phyloP scores from a whole-genome alignment of 1,284 basidiomycete genomes.

The Cutaneotrichosporon mucoides region DNA sequence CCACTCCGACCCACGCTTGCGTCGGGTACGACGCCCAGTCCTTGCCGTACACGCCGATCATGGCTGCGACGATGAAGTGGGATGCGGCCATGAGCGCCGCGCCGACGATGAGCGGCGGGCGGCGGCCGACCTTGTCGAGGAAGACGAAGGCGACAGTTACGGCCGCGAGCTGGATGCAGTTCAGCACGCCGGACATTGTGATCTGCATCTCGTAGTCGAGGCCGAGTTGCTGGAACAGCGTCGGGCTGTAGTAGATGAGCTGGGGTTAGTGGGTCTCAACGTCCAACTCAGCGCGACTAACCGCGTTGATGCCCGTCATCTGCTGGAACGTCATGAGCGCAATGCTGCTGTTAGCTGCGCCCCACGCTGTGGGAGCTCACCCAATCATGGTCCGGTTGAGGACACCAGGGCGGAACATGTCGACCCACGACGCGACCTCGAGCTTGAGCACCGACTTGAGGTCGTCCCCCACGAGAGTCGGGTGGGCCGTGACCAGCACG shows the following conservation, averaged over 20 bases:
- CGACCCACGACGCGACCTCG: conserved; percentile 22
- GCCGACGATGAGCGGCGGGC: conserved; percentile 30
- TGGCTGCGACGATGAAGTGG: conserved; percentile 27
- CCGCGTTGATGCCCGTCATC: conserved; percentile 30
- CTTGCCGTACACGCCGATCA: conserved; percentile 19
- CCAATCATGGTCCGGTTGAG: conserved; percentile 23
- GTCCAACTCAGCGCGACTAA: neutral
- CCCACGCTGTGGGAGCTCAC: too few relatives aligned
- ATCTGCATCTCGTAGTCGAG: conserved; percentile 31
- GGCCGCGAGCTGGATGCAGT: conserved; percentile 41
- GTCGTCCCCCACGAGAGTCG: conserved; percentile 12
- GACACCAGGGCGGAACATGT: conserved; percentile 25
- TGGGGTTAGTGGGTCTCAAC: neutral
- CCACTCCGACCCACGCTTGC: conserved; percentile 29
- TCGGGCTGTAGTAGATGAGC: conserved; percentile 35
- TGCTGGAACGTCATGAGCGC: conserved; percentile 36
- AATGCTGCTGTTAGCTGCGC: conserved; percentile 2
- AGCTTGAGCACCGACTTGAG: conserved; percentile 20
- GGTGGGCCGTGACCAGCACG: conserved; percentile 17
- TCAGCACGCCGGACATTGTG: conserved; percentile 42
- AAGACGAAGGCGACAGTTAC: conserved; percentile 37
- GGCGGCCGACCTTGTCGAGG: conserved; percentile 46
- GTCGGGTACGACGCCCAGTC: conserved; percentile 22
- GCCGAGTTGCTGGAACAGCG: conserved; percentile 41
- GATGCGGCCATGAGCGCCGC: conserved; percentile 15